Evolutionary conservation across 768 basidiomycete species (phyloP).

Genomic region (Lactarius indigo): DNA sequence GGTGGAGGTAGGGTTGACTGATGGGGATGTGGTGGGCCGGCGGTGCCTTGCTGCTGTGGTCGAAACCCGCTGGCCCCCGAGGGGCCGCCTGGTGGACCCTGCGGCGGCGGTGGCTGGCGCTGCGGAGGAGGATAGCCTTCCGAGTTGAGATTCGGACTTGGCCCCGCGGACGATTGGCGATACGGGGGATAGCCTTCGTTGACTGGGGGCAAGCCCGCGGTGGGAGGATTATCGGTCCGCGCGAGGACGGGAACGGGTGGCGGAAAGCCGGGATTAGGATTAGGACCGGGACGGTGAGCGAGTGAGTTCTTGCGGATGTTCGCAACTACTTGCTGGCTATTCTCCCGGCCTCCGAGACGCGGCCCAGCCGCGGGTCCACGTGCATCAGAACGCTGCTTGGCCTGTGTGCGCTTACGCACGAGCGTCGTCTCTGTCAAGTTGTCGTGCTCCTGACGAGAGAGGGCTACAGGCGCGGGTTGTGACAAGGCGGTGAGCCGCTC

Average conservation of each 20-base stretch:
- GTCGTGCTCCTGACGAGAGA: conserved; percentile 81
- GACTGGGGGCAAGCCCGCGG: conserved; percentile 2
- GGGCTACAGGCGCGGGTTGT: conserved; percentile 53
- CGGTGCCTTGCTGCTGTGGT: not conserved
- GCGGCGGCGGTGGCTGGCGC: conserved; percentile 22
- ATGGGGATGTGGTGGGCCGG: not conserved
- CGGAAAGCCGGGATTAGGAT: not conserved
- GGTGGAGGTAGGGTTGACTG: not conserved
- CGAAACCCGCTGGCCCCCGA: not conserved
- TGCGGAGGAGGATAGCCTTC: conserved; percentile 14
- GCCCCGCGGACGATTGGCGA: conserved; percentile 14
- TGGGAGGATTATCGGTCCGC: conserved; percentile 8
- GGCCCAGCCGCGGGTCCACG: conserved; percentile 21
- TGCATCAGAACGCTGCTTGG: conserved; percentile 52
- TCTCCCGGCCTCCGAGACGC: conserved; percentile 27
- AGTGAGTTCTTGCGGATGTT: conserved; percentile 51
- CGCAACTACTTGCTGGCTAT: conserved; percentile 49
- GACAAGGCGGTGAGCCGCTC: conserved; percentile 70
- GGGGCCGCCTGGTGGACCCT: conserved; percentile 1
- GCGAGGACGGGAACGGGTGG: not conserved
- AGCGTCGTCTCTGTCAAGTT: conserved; percentile 73
- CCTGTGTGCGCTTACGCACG: conserved; percentile 77
- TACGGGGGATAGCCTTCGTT: conserved; percentile 2
- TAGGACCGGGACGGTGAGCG: conserved; percentile 25
- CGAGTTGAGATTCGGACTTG: not conserved